Evolutionary conservation across 345 rosid species (phyloP), one percentile per base, ranked within the genome.

Genomic region (Toxicodendron radicans): DNA sequence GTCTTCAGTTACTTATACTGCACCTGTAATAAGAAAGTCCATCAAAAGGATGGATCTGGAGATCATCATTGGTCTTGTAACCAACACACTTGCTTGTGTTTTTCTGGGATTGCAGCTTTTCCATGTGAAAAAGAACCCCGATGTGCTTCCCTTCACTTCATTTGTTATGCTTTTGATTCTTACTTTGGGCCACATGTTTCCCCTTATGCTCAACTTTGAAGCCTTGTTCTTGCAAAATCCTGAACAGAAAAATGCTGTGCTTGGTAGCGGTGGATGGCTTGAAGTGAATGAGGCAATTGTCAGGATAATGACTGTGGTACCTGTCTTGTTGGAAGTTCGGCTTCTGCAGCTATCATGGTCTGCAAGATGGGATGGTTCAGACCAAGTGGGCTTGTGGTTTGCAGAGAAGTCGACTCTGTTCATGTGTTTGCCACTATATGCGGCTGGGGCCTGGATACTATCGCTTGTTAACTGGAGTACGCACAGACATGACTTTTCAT

Each of bases 21-120:
- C 33, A 0, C 59, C 33, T 58, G 75, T 66, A 74, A 72, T 70
- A 12, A 17, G 1, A 33, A 58, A 70, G 21, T 78, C 79, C 58
- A 43, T 84, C 10, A 79, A 83, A 81, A 78, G 87, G 69, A 75
- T 83, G 82, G 85, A 89, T 83, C 27, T 79, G 68, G 91, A 87
- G 86, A 76, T 85, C 41, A 20, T 7, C 51, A 64, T 87, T 73
- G 83, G 72, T 64, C 76, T 85, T 24, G 67, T 84, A 43, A 80
- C 88, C 23, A 78, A 76, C 67, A 81, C 87, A 54, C 67, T 85
- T 52, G 32, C 70, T 16, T 85, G 90, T 76, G 11, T 87, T 32
- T 82, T 81, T 48, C 63, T 81, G 12, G 83, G 73, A 17, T 30
- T 75, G 72, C 88, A 89, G 53, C 81, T 87, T 56, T 68, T 71